Evolutionary conservation across 169 alveolate genomes (phyloP).

Genomic region (Neospora caninum): DNA sequence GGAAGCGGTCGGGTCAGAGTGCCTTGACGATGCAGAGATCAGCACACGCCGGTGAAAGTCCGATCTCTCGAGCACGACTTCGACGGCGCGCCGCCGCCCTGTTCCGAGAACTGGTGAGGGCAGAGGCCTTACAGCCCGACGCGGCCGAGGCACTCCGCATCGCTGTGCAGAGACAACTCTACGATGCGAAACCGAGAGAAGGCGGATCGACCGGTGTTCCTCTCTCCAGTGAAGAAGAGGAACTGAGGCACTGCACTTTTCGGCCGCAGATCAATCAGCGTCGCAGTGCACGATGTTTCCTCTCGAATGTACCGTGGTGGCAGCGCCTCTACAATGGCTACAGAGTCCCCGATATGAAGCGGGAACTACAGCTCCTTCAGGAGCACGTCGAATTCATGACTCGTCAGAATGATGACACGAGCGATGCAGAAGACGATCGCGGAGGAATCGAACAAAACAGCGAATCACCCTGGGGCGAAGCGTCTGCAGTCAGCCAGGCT

Average conservation of each 20-base stretch:
- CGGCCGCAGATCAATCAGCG: neutral
- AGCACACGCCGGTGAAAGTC: neutral
- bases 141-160: slow-evolving; percentile 22
- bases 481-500: neutral
- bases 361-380: neutral
- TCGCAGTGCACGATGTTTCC: neutral
- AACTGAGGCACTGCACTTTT: slow-evolving; percentile 10
- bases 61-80: neutral
- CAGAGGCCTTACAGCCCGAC: slow-evolving; percentile 39
- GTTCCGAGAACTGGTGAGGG: slow-evolving; percentile 24
- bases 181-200: neutral
- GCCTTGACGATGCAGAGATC: neutral
- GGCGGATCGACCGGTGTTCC: neutral
- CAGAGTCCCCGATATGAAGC: neutral
- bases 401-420: neutral
- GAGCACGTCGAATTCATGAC: neutral
- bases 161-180: slow-evolving; percentile 25
- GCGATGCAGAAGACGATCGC: neutral
- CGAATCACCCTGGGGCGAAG: neutral
- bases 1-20: no score
- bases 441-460: neutral
- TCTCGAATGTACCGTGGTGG: neutral
- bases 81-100: slow-evolving; percentile 2
- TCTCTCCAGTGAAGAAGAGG: slow-evolving; percentile 8
- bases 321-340: slow-evolving; percentile 28